Conservation (phyloP, 257 asterid species). For the Solanum clarkiae region DNA sequence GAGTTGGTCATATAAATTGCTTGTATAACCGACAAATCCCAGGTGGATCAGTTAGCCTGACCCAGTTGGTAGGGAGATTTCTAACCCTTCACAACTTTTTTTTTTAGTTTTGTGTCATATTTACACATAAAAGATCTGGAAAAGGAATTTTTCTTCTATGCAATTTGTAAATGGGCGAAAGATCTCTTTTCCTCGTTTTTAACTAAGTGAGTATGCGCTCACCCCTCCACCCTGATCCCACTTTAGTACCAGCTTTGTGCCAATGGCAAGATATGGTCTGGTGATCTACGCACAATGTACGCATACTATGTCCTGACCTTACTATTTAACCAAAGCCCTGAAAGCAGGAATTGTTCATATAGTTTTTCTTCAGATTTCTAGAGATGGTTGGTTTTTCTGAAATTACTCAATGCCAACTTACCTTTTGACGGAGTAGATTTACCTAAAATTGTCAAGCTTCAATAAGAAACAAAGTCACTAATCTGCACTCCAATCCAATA, state of each 20-base stretch:
- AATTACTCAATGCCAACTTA: background rate
- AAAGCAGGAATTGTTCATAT: background rate
- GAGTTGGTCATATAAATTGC: background rate
- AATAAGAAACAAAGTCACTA: background rate
- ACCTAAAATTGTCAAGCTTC: background rate
- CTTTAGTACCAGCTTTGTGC: background rate
- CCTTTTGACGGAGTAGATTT: background rate
- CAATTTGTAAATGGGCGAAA: too few species aligned
- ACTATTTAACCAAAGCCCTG: background rate
- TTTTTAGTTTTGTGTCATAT: background rate
- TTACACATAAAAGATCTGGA: background rate
- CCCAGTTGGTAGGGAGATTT: background rate
- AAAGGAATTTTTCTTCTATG: too few species aligned
- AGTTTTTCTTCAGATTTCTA: background rate
- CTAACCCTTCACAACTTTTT: background rate
- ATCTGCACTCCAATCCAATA: background rate
- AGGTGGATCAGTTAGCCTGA: background rate
- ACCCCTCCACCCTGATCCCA: background rate
- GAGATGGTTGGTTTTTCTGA: background rate
- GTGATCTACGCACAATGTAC: background rate
- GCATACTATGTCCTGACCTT: background rate
- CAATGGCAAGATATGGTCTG: background rate
- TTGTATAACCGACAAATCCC: background rate
- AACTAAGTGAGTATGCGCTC: background rate
- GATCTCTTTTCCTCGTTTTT: too few species aligned